A percentile compares a stretch with the other conserved stretches of the same genome.
These are phyloP conservation scores for Saccharomycopsis selenospora DNA, from an alignment of 805 yeast species.

Conservation along the genomic window DNA sequence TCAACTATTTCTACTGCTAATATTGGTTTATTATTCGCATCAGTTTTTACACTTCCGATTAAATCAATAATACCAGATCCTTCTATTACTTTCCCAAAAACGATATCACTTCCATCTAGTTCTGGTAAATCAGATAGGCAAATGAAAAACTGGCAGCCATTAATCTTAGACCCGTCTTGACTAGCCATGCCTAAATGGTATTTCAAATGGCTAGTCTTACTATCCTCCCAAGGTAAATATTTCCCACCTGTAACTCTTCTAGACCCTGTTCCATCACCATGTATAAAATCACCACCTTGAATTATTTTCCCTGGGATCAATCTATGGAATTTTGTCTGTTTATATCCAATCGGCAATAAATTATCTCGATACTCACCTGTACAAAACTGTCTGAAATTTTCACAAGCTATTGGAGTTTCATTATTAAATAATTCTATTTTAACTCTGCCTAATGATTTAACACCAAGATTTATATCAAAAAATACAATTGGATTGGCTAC, in stretches of 20 bases:
- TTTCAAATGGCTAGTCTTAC: neutral
- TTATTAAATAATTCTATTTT: conserved; percentile 38
- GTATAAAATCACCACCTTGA: conserved; percentile 43
- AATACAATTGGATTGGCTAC: conserved; percentile 32
- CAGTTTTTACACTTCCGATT: conserved; percentile 28
- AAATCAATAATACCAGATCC: conserved; percentile 30
- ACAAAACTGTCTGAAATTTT: conserved; percentile 47
- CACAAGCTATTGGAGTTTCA: conserved; percentile 38
- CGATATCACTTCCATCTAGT: conserved; percentile 42
- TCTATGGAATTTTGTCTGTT: conserved; percentile 33
- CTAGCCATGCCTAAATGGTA: conserved; percentile 19
- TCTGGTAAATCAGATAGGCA: conserved; percentile 30
- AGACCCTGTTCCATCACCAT: conserved; percentile 40
- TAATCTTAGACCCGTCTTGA: conserved; percentile 40
- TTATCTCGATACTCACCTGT: conserved; percentile 39
- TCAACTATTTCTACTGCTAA: conserved; percentile 25
- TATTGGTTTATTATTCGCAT: conserved; percentile 27
- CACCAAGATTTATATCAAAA: conserved; percentile 32
- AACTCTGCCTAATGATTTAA: conserved; percentile 34
- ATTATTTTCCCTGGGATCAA: conserved; percentile 38
- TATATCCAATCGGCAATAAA: conserved; percentile 39
- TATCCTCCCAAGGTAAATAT: neutral
- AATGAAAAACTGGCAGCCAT: conserved; percentile 42
- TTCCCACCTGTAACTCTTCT: neutral
- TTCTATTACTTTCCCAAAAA: conserved; percentile 41